Evolutionary conservation across 2,329 filamentous ascomycete species (phyloP), one percentile per base, ranked within the genome.

Genomic region (Trichoderma citrinoviride): DNA sequence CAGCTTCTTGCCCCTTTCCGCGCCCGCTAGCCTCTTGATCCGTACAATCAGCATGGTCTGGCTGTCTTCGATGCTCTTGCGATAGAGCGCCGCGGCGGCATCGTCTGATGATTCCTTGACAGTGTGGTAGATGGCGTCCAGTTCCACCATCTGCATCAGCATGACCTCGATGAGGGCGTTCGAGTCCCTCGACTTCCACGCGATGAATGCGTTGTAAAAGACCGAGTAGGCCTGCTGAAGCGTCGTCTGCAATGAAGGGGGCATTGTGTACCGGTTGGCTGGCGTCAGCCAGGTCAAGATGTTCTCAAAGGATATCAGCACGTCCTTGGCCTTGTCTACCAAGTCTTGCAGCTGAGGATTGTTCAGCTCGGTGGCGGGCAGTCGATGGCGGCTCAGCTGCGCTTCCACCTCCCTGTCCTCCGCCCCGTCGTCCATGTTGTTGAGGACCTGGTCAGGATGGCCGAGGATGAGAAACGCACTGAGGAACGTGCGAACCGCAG

Each of bases 81-180:
- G 86, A 73, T 93, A 94, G n/a, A 92, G 86, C 19, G 86, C 86
- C 0, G 90, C 86, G 2, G 92, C 90, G 17, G 87, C 86, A 44
- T 89, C 87, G 54, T 91, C 87, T 0, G 87, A 90, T 60, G 88
- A 88, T 70, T 92, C 88, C 74, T 92, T 93, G 73, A 95, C 90
- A 3, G 89, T 91, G 73, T 93, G 90, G 82, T 90, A 90, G 54
- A 94, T 94, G 41, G 89, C 89, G 72, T 95, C 91, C 2, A 95
- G 83, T 73, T 93, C 91, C 19, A 93, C 90, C 75, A 94, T 93
- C 68, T 92, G 90, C 71, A 91, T 84, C n/a, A 94, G 83, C 91
- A 95, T 93, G 63, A 92, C 89, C 71, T 93, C 90, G 60, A 94
- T 87, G 5, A 95, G 80, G 0, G 90, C 88, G 61, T 88, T 88